These are phyloP conservation scores for Orbilia brochopaga DNA, from an alignment of 2,329 filamentous ascomycete genomes.

Conservation along the genomic window DNA sequence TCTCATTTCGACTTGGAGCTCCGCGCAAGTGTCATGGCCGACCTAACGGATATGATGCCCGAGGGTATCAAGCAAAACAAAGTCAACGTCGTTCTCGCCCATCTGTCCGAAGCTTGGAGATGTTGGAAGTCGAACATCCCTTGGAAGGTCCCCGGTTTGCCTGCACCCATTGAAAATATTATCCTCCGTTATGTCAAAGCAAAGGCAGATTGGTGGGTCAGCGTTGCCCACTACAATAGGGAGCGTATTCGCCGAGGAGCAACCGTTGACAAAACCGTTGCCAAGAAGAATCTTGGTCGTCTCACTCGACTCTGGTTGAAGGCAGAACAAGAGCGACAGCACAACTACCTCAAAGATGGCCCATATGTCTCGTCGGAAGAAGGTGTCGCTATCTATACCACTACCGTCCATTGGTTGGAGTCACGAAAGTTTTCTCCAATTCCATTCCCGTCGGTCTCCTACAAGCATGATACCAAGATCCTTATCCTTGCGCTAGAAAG, in stretches of 20 bases:
- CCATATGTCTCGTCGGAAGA: conserved; percentile 98
- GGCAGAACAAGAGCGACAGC: conserved; percentile 95
- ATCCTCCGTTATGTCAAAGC: conserved; percentile 98
- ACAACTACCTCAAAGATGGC: conserved; percentile 99
- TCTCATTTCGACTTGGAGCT: conserved; percentile 98
- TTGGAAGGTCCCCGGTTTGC: conserved; percentile 97
- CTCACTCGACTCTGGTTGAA: conserved; percentile 96
- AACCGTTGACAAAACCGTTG: conserved; percentile 98
- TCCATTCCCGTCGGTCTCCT: conserved; percentile 96
- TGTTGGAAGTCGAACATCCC: conserved; percentile 99
- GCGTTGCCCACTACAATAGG: conserved; percentile 97
- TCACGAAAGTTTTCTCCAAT: conserved; percentile 98
- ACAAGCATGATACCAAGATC: conserved; percentile 99
- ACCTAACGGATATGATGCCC: conserved; percentile 99
- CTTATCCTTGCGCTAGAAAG: conserved; percentile 92
- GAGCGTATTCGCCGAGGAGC: conserved; percentile 95
- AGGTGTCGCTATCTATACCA: conserved; percentile 97
- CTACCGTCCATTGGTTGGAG: conserved; percentile 97
- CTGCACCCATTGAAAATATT: conserved; percentile 97
- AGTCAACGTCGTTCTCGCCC: conserved; percentile 95
- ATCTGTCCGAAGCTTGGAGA: conserved; percentile 96
- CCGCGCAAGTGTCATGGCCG: conserved; percentile 96
- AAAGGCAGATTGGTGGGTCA: conserved; percentile 99
- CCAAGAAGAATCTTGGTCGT: conserved; percentile 97
- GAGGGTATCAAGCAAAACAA: conserved; percentile 99